phyloP scores from a whole-genome alignment of 345 rosid species.

The Litchi chinensis region DNA sequence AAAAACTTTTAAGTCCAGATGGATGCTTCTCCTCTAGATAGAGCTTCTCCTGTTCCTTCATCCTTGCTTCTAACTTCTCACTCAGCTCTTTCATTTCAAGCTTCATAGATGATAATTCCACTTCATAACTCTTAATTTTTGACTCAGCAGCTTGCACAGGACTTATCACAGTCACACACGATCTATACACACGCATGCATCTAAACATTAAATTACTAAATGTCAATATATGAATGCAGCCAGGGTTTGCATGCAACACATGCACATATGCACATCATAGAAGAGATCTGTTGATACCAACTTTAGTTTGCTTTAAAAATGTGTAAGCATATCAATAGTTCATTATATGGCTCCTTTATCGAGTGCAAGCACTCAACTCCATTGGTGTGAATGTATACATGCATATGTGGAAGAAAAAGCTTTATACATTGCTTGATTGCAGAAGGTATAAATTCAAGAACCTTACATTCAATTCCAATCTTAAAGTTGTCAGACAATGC shows the following conservation, averaged over 20 bases:
- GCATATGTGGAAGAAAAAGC: background rate
- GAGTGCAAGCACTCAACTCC: background rate
- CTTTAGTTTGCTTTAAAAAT: background rate
- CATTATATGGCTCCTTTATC: background rate
- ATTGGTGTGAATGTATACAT: background rate
- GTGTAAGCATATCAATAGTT: background rate
- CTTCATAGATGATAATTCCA: conserved; percentile 65
- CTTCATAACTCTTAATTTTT: conserved; percentile 70
- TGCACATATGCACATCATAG: background rate
- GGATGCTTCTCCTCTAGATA: conserved; percentile 53
- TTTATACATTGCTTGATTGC: background rate
- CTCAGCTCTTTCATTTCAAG: conserved; percentile 53
- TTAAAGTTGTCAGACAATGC: conserved; percentile 74
- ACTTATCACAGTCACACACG: conserved; percentile 19
- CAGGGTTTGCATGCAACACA: background rate
- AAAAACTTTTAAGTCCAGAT: no score
- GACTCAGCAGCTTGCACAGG: conserved; percentile 87
- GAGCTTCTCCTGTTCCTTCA: conserved; percentile 83
- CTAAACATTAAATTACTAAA: conserved; percentile 3
- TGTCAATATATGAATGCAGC: no score
- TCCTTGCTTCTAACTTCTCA: conserved; percentile 77
- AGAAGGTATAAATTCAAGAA: conserved; percentile 5
- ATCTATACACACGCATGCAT: background rate
- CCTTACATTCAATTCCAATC: conserved; percentile 82
- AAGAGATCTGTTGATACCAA: background rate